Percentiles rank a stretch among this genome's conserved stretches.
Conservation (phyloP, 106 monocot genomes). For the Narthecium ossifragum region DNA sequence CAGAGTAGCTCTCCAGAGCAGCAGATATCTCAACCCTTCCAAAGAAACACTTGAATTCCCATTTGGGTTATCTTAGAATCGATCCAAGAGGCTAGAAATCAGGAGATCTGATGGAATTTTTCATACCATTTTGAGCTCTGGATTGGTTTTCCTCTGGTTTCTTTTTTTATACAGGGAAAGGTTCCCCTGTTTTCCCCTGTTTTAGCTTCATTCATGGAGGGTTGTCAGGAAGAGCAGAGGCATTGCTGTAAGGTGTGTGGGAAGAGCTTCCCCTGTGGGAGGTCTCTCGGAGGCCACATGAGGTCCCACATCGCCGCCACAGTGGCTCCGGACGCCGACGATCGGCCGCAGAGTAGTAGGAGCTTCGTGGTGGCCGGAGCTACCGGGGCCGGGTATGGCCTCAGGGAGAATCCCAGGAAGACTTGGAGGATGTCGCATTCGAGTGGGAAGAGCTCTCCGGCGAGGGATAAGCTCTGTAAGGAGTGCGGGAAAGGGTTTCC, state of each 20-base stretch:
- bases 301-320: constrained; percentile 19
- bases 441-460: neutral
- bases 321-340: neutral
- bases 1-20: neutral
- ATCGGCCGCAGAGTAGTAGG: neutral
- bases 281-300: constrained; percentile 51
- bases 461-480: neutral
- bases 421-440: constrained; percentile 12
- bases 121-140: neutral
- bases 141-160: neutral
- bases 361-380: neutral
- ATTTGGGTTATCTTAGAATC: neutral
- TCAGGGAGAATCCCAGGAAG: constrained; percentile 33
- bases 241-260: constrained; percentile 31
- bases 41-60: neutral
- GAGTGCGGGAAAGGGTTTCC: constrained; percentile 9
- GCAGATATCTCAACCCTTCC: neutral
- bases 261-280: constrained; percentile 30
- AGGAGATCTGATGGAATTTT: neutral
- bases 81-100: neutral
- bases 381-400: constrained; percentile 6
- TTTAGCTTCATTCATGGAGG: neutral
- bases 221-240: constrained; percentile 2
- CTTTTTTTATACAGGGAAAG: too few relatives aligned
- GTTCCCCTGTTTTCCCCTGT: neutral